These are phyloP conservation scores for Talaromyces sp. DNA, from an alignment of 2,329 filamentous ascomycete genomes.

Conservation along the genomic window DNA sequence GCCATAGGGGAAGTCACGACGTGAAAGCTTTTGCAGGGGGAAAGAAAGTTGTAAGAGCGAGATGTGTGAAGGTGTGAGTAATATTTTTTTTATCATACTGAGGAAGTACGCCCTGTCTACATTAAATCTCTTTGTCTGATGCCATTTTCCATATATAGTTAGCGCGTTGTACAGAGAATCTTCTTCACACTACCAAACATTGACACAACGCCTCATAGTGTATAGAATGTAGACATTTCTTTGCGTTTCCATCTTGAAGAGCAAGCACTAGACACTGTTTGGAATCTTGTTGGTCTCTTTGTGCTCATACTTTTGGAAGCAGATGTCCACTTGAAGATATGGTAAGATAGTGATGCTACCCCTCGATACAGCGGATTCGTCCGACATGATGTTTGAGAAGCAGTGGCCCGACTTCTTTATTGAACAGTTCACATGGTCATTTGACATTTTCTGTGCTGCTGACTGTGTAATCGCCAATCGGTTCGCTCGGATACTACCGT, in stretches of 20 bases:
- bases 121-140: not conserved
- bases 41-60: not conserved
- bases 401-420: not conserved
- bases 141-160: not conserved
- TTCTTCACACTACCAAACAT: not conserved
- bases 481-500: not conserved
- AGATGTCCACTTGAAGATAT: not conserved
- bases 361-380: not conserved
- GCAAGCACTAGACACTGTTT: not conserved
- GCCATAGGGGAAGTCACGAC: not conserved
- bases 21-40: not conserved
- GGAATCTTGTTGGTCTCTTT: not conserved
- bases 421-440: not conserved
- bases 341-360: not conserved
- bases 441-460: not conserved
- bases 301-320: not conserved
- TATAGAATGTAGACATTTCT: not conserved
- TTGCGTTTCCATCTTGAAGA: not conserved
- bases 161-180: not conserved
- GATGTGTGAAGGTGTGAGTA: not conserved
- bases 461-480: not conserved
- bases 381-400: too few species aligned
- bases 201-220: not conserved
- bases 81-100: not conserved
- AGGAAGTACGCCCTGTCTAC: not conserved